Conservation (phyloP, 1,284 basidiomycete species). For the Trametes hirsuta region DNA sequence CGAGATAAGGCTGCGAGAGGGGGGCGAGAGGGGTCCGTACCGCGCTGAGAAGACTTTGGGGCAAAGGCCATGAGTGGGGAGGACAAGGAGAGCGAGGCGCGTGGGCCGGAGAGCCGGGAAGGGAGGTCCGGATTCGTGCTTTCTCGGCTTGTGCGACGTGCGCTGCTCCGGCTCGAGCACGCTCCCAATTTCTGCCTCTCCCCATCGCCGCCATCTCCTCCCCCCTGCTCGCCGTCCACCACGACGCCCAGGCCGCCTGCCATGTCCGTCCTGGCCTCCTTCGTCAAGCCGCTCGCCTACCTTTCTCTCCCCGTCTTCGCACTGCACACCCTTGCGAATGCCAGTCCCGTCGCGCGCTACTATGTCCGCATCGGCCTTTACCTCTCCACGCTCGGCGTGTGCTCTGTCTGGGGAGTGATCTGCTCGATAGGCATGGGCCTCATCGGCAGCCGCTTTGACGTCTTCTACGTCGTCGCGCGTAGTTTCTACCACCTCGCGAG, state of each 20-base stretch:
- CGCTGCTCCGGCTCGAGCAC: conserved; percentile 27
- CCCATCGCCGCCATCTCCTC: conserved; percentile 9
- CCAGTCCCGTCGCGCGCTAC: conserved; percentile 62
- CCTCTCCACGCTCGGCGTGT: conserved; percentile 72
- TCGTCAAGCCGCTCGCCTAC: conserved; percentile 74
- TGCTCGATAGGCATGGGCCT: conserved; percentile 73
- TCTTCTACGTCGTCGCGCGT: conserved; percentile 85
- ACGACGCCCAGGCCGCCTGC: conserved; percentile 12
- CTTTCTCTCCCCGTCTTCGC: conserved; percentile 69
- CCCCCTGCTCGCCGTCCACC: conserved; percentile 8
- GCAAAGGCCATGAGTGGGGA: conserved; percentile 20
- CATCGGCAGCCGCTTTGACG: conserved; percentile 79
- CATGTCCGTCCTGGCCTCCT: conserved; percentile 62
- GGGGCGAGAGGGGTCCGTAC: conserved; percentile 3
- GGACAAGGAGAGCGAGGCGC: conserved; percentile 5
- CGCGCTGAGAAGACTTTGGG: conserved; percentile 11
- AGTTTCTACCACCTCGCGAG: conserved; percentile 80
- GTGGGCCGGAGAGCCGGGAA: conserved; percentile 12
- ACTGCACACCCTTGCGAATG: conserved; percentile 57
- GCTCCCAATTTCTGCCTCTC: conserved; percentile 22
- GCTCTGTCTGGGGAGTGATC: conserved; percentile 79
- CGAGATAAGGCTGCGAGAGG: not conserved
- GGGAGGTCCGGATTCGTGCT: conserved; percentile 21
- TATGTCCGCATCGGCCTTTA: conserved; percentile 80
- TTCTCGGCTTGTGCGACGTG: conserved; percentile 18